These are phyloP conservation scores for Solanum pennellii DNA, from an alignment of 257 asterid species.

Conservation along the genomic window DNA sequence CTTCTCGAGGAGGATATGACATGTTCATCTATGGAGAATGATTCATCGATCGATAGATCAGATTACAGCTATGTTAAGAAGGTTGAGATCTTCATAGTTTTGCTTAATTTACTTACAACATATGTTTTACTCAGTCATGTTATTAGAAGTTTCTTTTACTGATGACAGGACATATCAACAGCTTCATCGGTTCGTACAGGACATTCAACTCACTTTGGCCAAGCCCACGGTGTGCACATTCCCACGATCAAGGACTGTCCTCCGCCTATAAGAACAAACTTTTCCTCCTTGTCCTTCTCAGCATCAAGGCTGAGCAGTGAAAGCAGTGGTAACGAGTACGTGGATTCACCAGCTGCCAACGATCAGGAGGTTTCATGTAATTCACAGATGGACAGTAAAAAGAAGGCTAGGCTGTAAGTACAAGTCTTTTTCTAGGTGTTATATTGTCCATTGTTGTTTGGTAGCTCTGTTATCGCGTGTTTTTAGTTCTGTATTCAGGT, in stretches of 20 bases:
- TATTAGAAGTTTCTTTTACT: neutral
- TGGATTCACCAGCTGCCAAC: conserved; percentile 11
- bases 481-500: conserved; percentile 16
- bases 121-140: neutral
- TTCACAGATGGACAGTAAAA: conserved; percentile 17
- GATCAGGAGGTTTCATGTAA: conserved; percentile 7
- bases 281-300: neutral
- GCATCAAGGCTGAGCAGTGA: conserved; percentile 34
- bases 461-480: neutral
- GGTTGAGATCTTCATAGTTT: neutral
- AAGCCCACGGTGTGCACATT: neutral
- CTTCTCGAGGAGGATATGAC: conserved; percentile 1
- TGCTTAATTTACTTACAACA: neutral
- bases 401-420: conserved; percentile 31
- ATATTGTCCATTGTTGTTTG: neutral
- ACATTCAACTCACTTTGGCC: neutral
- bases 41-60: conserved; percentile 13
- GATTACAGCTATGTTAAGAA: conserved; percentile 12
- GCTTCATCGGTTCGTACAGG: conserved; percentile 11
- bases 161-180: conserved; percentile 21
- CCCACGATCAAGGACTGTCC: conserved; percentile 1
- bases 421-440: neutral
- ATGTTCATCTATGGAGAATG: conserved; percentile 21
- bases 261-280: neutral
- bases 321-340: conserved; percentile 27